A percentile compares a stretch with the other conserved stretches of the same genome.
phyloP scores from a whole-genome alignment of 2,329 filamentous ascomycete genomes.

The Trichophyton equinum region DNA sequence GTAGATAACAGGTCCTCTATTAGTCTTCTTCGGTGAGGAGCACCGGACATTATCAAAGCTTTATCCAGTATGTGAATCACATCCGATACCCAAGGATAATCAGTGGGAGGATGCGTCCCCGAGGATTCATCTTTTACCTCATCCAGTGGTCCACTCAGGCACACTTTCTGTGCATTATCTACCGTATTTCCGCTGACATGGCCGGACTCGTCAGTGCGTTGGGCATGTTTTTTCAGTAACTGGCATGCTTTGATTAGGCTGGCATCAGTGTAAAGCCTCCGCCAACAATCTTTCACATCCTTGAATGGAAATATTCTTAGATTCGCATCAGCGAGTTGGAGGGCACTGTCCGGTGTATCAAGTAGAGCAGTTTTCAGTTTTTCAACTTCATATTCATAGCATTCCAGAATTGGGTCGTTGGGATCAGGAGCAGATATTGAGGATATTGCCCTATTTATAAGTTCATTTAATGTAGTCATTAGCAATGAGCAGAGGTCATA shows the following conservation, averaged over 20 bases:
- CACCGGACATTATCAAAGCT: conserved; percentile 63
- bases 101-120: neutral
- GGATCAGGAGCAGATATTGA: conserved; percentile 19
- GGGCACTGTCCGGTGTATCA: conserved; percentile 29
- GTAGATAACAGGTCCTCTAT: conserved; percentile 28
- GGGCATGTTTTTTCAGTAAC: conserved; percentile 15
- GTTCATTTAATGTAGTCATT: conserved; percentile 13
- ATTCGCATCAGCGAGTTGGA: conserved; percentile 40
- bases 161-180: neutral
- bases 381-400: conserved; percentile 18
- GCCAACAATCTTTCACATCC: conserved; percentile 44
- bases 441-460: conserved; percentile 18
- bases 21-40: conserved; percentile 40
- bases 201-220: neutral
- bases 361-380: conserved; percentile 19
- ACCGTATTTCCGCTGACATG: neutral
- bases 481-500: neutral
- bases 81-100: conserved; percentile 39
- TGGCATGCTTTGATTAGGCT: conserved; percentile 37
- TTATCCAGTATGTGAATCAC: conserved; percentile 59
- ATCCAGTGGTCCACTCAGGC: too few relatives aligned
- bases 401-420: conserved; percentile 28
- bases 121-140: neutral
- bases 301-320: conserved; percentile 46
- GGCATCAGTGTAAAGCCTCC: conserved; percentile 46